Conservation (phyloP, 257 asterid genomes). For the Nicotiana obtusifolia region DNA sequence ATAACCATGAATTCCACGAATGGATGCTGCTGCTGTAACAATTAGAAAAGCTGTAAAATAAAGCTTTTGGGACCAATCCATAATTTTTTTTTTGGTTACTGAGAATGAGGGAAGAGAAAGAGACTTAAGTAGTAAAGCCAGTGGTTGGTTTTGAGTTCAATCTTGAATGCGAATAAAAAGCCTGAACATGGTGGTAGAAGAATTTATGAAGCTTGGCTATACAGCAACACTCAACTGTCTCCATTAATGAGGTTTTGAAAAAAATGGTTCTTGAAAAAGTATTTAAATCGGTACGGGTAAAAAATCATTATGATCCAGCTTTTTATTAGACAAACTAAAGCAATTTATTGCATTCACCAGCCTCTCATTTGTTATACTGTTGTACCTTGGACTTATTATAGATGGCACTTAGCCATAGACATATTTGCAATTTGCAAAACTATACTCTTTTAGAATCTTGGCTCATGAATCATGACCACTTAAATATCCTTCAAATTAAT, state of each 20-base stretch:
- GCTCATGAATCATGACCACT: not conserved
- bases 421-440: not conserved
- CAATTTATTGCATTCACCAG: not conserved
- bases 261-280: conserved; percentile 13
- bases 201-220: not conserved
- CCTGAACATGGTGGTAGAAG: not conserved
- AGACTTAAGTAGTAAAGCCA: not conserved
- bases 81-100: conserved; percentile 9
- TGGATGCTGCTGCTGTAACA: conserved; percentile 30
- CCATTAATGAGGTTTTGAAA: conserved; percentile 15
- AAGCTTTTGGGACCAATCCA: conserved; percentile 46
- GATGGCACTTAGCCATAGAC: not conserved
- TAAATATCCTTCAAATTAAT: not conserved
- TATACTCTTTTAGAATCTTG: not conserved
- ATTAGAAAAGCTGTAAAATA: conserved; percentile 39
- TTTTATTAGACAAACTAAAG: not conserved
- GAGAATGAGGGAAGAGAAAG: not conserved
- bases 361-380: not conserved
- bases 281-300: conserved; percentile 10
- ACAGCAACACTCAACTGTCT: conserved; percentile 36
- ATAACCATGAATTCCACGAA: conserved; percentile 44
- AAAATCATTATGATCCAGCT: conserved; percentile 8
- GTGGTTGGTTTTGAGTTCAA: not conserved
- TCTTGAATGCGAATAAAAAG: conserved; percentile 2
- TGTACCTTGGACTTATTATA: not conserved